phyloP scores from a whole-genome alignment of 768 basidiomycete species.

The Phaeolepiota aurea region DNA sequence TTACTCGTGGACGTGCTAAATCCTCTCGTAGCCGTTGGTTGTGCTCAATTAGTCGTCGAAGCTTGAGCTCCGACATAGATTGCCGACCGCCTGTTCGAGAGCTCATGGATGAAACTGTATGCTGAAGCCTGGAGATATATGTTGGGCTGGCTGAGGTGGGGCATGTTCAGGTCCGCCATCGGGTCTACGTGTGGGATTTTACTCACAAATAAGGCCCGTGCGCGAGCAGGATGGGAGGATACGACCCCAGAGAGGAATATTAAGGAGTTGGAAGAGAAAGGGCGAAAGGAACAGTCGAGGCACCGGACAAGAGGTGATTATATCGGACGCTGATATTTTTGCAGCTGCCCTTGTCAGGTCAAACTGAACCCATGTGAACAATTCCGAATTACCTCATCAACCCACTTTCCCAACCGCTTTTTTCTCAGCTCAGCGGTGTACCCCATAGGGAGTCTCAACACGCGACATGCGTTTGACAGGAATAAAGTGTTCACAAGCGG shows the following conservation, averaged over 20 bases:
- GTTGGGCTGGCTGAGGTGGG: conserved; percentile 3
- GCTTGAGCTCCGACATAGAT: conserved; percentile 97
- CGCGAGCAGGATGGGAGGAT: neutral
- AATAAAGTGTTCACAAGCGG: too few species aligned
- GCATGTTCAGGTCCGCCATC: neutral
- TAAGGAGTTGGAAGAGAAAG: conserved; percentile 1
- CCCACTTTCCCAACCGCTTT: conserved; percentile 4
- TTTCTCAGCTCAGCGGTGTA: neutral
- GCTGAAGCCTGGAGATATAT: conserved; percentile 6
- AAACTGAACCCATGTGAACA: conserved; percentile 7
- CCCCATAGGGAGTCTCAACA: neutral
- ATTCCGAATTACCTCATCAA: conserved; percentile 6
- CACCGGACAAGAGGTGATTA: conserved; percentile 10
- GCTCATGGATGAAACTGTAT: conserved; percentile 34
- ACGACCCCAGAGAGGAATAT: too few species aligned
- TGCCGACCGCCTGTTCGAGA: conserved; percentile 59
- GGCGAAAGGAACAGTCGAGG: conserved; percentile 3
- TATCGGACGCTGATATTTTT: conserved; percentile 17
- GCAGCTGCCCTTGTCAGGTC: conserved; percentile 13
- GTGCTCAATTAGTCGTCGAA: conserved; percentile 88
- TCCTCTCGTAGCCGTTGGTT: conserved; percentile 90
- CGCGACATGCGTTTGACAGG: too few species aligned
- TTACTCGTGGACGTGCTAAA: conserved; percentile 77
- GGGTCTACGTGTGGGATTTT: neutral
- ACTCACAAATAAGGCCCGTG: neutral